Conservation (phyloP, 345 rosid genomes). For the Balakata baccata region DNA sequence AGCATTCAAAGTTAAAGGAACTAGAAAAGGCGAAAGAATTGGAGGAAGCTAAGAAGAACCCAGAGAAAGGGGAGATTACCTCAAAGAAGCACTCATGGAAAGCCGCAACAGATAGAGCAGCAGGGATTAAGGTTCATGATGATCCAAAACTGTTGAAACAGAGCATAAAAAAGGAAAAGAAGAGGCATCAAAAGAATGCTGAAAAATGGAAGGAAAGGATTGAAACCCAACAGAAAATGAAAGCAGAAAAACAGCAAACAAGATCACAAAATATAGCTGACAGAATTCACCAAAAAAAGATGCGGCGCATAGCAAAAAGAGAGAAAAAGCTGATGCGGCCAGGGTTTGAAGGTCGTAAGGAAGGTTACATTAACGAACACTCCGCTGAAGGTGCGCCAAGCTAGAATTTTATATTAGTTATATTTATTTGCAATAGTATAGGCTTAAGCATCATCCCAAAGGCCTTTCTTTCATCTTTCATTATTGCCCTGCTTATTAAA, state of each 20-base stretch:
- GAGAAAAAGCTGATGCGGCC: constrained; percentile 88
- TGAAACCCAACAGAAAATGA: constrained; percentile 56
- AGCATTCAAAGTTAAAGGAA: constrained; percentile 57
- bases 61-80: constrained; percentile 60
- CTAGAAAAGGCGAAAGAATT: constrained; percentile 64
- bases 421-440: neutral
- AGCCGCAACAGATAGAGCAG: constrained; percentile 74
- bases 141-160: constrained; percentile 71
- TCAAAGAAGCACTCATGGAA: constrained; percentile 68
- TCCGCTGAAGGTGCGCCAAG: constrained; percentile 5
- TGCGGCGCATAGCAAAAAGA: constrained; percentile 67
- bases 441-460: neutral
- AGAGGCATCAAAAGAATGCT: constrained; percentile 61
- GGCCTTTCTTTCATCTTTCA: neutral
- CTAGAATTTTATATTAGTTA: neutral
- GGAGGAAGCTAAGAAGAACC: constrained; percentile 69
- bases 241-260: constrained; percentile 67
- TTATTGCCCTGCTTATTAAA: neutral
- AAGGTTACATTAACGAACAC: constrained; percentile 30
- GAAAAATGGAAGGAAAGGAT: constrained; percentile 87
- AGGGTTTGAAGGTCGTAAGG: constrained; percentile 82
- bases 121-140: constrained; percentile 78
- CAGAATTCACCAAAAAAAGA: constrained; percentile 68
- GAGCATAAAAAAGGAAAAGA: constrained; percentile 71
- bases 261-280: constrained; percentile 66